Evolutionary conservation across 2,329 filamentous ascomycete species (phyloP).

Genomic region (Amylocarpus encephaloides): DNA sequence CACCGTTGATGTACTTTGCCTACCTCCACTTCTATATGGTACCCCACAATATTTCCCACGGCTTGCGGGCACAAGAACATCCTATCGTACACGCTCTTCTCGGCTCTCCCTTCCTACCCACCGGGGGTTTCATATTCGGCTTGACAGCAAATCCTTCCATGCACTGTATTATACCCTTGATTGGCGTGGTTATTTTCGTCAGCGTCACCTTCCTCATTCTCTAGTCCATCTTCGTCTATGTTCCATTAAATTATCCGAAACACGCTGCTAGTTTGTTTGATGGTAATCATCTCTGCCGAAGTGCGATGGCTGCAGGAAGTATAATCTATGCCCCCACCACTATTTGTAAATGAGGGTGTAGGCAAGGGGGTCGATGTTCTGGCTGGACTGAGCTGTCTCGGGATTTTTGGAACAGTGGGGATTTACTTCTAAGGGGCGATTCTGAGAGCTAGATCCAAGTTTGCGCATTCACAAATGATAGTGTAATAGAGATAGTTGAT

Average conservation of each 20-base stretch:
- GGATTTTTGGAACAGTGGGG: conserved; percentile 45
- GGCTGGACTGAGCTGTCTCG: conserved; percentile 46
- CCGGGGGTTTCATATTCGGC: conserved; percentile 49
- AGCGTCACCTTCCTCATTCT: conserved; percentile 42
- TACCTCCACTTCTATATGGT: conserved; percentile 44
- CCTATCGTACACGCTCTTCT: conserved; percentile 48
- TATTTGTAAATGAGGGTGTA: conserved; percentile 53
- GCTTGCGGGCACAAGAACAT: conserved; percentile 45
- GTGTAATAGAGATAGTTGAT: too few relatives aligned
- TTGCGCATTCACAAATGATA: conserved; percentile 10
- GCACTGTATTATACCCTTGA: conserved; percentile 51
- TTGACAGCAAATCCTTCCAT: conserved; percentile 46
- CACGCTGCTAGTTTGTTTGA: conserved; percentile 53
- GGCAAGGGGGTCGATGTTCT: conserved; percentile 51
- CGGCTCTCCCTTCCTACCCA: conserved; percentile 46
- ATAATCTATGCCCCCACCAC: conserved; percentile 31
- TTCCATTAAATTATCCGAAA: conserved; percentile 46
- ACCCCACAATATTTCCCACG: conserved; percentile 38
- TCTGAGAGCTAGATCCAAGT: conserved; percentile 26
- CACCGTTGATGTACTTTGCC: conserved; percentile 37
- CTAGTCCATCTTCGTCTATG: conserved; percentile 56
- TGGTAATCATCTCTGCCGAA: conserved; percentile 43
- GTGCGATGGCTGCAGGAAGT: conserved; percentile 31
- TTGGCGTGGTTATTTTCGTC: conserved; percentile 40
- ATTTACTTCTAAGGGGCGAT: conserved; percentile 23